Evolutionary conservation across 2,329 filamentous ascomycete genomes (phyloP), one percentile per base, ranked within the genome.

Genomic region (Penicillium aurantiogriseum): DNA sequence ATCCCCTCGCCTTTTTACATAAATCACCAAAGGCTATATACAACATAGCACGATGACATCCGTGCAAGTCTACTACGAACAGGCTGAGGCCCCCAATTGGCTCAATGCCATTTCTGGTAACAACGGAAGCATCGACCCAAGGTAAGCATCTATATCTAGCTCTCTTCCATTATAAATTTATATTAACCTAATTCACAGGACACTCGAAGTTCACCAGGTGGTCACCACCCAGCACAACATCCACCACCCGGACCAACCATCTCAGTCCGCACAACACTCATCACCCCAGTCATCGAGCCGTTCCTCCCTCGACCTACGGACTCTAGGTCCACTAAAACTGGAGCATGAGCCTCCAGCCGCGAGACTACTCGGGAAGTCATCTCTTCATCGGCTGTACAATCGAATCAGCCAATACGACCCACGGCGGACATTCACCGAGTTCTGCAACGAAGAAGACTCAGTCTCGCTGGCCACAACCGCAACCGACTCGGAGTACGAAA

Each of bases 281-380:
- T 46, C 31, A 10, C 11, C 29, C 4, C 29, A 2, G 5, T 27
- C 23, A 15, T 25, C 17, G 5, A 11, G 5, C 17, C 9, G 19
- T 5, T 25, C 39, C 29, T 45, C 40, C 11, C 31, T 36, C 17
- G 23, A 46, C 5, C 23, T 27, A 35, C n/a, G 29, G 53, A 8
- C n/a, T 19, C n/a, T 50, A 2, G 15, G 25, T 23, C 44, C 55
- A 9, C 11, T 58, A 1, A 42, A 53, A 2, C 54, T 63, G 19
- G 62, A 65, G 44, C 51, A 51, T 1, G 15, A 55, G 25, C 50
- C 56, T 33, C 60, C 62, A 23, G 51, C 33, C 23, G 43, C 58
- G 2, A 48, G 35, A 27, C 36, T 51, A 15, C 11, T 27, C 19
- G 43, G 35, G n/a, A 29, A 46, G 17, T 46, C 54, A 5, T 23